These are phyloP conservation scores for Rhodotorula diobovata DNA, from an alignment of 768 basidiomycete species.

Conservation along the genomic window DNA sequence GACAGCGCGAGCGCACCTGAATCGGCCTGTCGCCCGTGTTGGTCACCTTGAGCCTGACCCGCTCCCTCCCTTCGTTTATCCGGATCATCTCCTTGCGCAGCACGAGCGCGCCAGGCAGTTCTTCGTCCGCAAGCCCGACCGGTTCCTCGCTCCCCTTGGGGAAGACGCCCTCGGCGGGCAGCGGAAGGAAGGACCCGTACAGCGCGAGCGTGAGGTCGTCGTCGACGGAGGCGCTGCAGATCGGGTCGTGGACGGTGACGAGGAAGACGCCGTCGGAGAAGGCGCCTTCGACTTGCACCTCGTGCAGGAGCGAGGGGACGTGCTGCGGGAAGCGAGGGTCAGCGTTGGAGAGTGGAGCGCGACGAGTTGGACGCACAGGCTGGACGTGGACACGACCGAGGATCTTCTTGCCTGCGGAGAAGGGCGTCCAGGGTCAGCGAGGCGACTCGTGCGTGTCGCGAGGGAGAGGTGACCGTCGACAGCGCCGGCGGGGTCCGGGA, in stretches of 20 bases:
- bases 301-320: slow-evolving; percentile 68
- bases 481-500: too few species aligned
- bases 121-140: slow-evolving; percentile 40
- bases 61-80: slow-evolving; percentile 69
- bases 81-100: slow-evolving; percentile 57
- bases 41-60: slow-evolving; percentile 68
- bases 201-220: slow-evolving; percentile 69
- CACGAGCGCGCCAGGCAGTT: slow-evolving; percentile 67
- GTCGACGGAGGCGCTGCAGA: slow-evolving; percentile 64
- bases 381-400: slow-evolving; percentile 85
- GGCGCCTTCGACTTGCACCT: slow-evolving; percentile 60
- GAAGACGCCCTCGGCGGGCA: slow-evolving; percentile 65
- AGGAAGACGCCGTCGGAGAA: slow-evolving; percentile 59
- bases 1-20: slow-evolving; percentile 56
- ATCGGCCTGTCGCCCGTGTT: slow-evolving; percentile 92
- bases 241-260: slow-evolving; percentile 94
- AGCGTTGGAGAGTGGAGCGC: background rate
- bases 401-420: slow-evolving; percentile 67
- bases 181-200: slow-evolving; percentile 88
- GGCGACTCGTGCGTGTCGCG: too few species aligned
- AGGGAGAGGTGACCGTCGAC: background rate
- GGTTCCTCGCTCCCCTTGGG: slow-evolving; percentile 30
- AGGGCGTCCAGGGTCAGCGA: background rate
- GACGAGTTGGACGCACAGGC: slow-evolving; percentile 46
- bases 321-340: slow-evolving; percentile 44